Base-by-base conservation (phyloP, 345 rosid species). In the Arabis alpina region DNA sequence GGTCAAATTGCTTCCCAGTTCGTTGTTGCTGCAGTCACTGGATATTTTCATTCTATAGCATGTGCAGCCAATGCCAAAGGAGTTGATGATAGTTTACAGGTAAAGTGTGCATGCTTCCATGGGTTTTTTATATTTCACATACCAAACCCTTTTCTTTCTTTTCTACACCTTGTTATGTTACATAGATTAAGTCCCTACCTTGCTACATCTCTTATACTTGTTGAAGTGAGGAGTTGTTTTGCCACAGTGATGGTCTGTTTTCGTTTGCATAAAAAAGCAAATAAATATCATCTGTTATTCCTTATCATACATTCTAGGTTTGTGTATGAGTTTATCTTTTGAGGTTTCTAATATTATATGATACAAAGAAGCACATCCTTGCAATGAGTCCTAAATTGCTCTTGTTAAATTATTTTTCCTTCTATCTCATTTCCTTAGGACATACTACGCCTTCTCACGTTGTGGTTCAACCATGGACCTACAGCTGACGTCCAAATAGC, bases 401-500 rank as follows among this genome's bases (percentile, higher is more conserved):
- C 60, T 60, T 16, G 51, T 64, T 70, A 27, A 70, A 24, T 24
- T 62, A 40, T 45, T 63, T 61, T 5, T 27, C 15, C 15, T 51
- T 42, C 72, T 28, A 16, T 65, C 28, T 58, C 54, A 32, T 73
- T 83, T 59, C 68, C 70, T 71, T 87, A 94, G 99, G 99, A 94
- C 74, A 94, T 94, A 82, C 93, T 94, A 70, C 98, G 99, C 60
- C 93, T 94, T 64, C 98, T 94, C 60, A 94, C 99, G 1, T 72
- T 94, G 77, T 94, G 99, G 99, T 94, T 94, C 83, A 94, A 88
- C 84, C 97, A 94, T 83, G 98, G 99, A 81, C 93, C 88, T 77
- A 86, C 90, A 34, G 80, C 76, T 62, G 98, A 94, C 56, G 98
- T 94, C 78, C 99, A 94, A 81, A 75, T 53, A 78, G 99, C 99